Evolutionary conservation across 164 flowering plant species (phyloP).

Genomic region (Kingdonia uniflora): DNA sequence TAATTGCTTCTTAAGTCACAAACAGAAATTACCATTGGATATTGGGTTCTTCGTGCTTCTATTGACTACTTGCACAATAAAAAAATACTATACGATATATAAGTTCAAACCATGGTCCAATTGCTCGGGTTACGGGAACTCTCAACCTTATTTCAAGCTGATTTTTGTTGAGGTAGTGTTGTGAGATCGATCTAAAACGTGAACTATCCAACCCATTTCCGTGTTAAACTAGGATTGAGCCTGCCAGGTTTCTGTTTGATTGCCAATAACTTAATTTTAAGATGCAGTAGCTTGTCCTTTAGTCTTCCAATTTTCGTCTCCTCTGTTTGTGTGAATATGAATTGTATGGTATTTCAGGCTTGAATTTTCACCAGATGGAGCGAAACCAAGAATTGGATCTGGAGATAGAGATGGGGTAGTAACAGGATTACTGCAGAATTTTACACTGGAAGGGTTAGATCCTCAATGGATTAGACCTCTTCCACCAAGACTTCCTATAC

Average conservation of each 20-base stretch:
- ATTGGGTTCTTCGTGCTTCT: too few relatives aligned
- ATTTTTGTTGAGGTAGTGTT: too few relatives aligned
- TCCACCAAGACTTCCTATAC: conserved; percentile 84
- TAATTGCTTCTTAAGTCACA: too few relatives aligned
- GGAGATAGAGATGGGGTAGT: conserved; percentile 75
- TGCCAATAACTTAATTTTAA: not conserved
- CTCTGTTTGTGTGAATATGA: conserved; percentile 1
- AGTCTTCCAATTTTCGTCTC: not conserved
- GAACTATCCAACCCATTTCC: not conserved
- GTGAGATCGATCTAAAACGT: too few relatives aligned
- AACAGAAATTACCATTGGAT: too few relatives aligned
- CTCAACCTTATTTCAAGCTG: too few relatives aligned
- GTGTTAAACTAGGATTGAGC: not conserved
- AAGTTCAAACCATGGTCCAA: too few relatives aligned
- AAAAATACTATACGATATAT: too few relatives aligned
- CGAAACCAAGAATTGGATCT: conserved; percentile 57
- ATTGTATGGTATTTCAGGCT: conserved; percentile 19
- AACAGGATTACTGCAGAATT: conserved; percentile 39
- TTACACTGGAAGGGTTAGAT: conserved; percentile 55
- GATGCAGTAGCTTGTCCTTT: not conserved
- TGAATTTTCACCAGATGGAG: conserved; percentile 29
- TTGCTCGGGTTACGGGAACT: too few relatives aligned
- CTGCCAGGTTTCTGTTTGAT: not conserved
- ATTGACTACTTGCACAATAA: too few relatives aligned
- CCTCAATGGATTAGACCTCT: conserved; percentile 85